These are phyloP conservation scores for Cicer arietinum DNA, from an alignment of 306 rosid species.

Conservation along the genomic window DNA sequence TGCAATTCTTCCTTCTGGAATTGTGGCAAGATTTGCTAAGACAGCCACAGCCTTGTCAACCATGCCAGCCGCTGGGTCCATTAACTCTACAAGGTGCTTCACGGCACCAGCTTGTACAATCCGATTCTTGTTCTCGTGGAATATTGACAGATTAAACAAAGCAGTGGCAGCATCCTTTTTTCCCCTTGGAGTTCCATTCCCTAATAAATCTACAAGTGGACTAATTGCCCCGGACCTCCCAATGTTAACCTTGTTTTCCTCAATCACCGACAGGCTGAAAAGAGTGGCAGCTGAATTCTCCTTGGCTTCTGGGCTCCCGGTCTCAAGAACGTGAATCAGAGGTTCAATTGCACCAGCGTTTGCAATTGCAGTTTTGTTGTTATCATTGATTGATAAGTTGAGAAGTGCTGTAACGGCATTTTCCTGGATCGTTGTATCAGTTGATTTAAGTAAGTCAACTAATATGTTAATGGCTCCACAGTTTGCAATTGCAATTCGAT, in stretches of 20 bases:
- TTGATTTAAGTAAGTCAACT: slow-evolving; percentile 73
- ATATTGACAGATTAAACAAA: slow-evolving; percentile 88
- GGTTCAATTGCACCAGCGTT: slow-evolving; percentile 87
- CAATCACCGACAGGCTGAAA: slow-evolving; percentile 91
- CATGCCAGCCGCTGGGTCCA: slow-evolving; percentile 99
- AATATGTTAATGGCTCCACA: slow-evolving; percentile 80
- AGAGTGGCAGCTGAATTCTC: slow-evolving; percentile 99
- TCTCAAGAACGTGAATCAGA: slow-evolving; percentile 80
- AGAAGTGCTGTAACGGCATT: slow-evolving; percentile 96
- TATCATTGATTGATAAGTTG: slow-evolving; percentile 86
- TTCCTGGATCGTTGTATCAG: slow-evolving; percentile 76
- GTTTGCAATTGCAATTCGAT: slow-evolving; percentile 87
- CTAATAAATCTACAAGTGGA: slow-evolving; percentile 90
- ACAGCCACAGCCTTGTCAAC: slow-evolving; percentile 98
- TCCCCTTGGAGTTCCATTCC: slow-evolving; percentile 94
- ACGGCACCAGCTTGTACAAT: slow-evolving; percentile 97
- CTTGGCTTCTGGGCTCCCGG: slow-evolving; percentile 93
- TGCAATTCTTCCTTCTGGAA: slow-evolving; percentile 81
- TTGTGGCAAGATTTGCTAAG: slow-evolving; percentile 89
- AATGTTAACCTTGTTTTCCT: slow-evolving; percentile 83
- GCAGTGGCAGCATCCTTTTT: slow-evolving; percentile 99
- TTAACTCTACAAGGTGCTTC: slow-evolving; percentile 88
- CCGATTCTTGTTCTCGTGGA: slow-evolving; percentile 82
- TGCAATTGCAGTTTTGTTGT: slow-evolving; percentile 83
- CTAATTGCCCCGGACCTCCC: slow-evolving; percentile 92